Base-by-base conservation (phyloP, 768 basidiomycete genomes). In the Leccinum barrowsii region DNA sequence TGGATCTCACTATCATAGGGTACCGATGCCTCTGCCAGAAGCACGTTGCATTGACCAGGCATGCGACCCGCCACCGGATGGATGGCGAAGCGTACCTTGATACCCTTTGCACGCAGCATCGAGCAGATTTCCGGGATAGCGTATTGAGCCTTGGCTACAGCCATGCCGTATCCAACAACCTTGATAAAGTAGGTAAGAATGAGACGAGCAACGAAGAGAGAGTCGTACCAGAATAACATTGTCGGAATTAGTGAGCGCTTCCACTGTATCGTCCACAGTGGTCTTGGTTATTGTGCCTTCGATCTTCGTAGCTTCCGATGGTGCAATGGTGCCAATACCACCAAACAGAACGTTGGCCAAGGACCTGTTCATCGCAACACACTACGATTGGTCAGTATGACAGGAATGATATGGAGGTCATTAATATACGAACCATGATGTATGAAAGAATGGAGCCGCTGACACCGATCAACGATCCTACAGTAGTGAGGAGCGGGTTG, bases 41-140 rank as follows among this genome's bases (percentile, higher is more conserved):
- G 80, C n/a, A 94, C 91, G 65, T 94, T 94, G 70, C 91, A 92
- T 74, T 94, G 90, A 46, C 92, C 92, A 12, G 92, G 92, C 92
- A 94, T 94, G 49, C 92, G 87, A 53, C 92, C 92, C 44, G 92
- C 92, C 13, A 94, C 92, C 11, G 92, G 92, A 67, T 94, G 92
- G 56, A 92, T 92, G 10, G 89, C 90, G 67, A 92, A 92, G 73
- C 90, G 85, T 46, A 92, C 90, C 52, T 85, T 90, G 65, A 92
- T 78, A 12, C 84, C 90, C 67, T 85, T 90, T 7, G 85, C 78
- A 50, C 86, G 78, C 40, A 94, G 78, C 73, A 88, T 81, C 1
- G 82, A 77, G 19, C 86, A 85, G 44, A 94, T 91, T 63, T 94
- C 92, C 6, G 81, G 78, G 59, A 85, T 83, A 13, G 85, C 84